A percentile compares a stretch with the other conserved stretches of the same genome.
Evolutionary conservation across 257 asterid genomes (phyloP).

Genomic region (Solanum gracilifrons): DNA sequence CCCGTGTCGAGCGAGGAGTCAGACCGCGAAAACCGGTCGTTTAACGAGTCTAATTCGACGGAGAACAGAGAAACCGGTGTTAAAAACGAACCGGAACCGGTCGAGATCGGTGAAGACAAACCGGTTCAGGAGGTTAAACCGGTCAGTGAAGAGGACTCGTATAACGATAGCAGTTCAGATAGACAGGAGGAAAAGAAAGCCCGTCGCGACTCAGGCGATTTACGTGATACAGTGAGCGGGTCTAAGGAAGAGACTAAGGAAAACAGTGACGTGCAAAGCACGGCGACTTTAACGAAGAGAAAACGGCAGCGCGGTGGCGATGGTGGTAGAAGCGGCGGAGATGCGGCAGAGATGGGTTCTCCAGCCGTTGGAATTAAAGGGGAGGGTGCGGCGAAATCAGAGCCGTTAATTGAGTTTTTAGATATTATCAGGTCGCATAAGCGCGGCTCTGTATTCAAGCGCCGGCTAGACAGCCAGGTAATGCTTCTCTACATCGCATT

Average conservation of each 20-base stretch:
- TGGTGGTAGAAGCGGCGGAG: constrained; percentile 5
- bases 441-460: constrained; percentile 25
- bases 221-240: constrained; percentile 14
- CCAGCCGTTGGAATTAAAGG: constrained; percentile 5
- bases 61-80: constrained; percentile 6
- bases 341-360: neutral
- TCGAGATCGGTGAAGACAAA: constrained; percentile 3
- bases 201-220: constrained; percentile 11
- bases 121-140: constrained; percentile 11
- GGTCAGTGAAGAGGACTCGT: constrained; percentile 21
- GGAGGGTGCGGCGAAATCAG: constrained; percentile 14
- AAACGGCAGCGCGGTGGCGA: neutral
- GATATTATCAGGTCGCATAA: constrained; percentile 25
- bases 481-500: constrained; percentile 15
- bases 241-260: constrained; percentile 20
- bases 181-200: constrained; percentile 7
- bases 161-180: constrained; percentile 25
- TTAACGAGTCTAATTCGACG: constrained; percentile 34
- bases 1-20: constrained; percentile 6
- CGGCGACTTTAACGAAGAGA: constrained; percentile 13
- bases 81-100: constrained; percentile 10
- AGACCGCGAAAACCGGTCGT: constrained; percentile 20
- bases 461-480: constrained; percentile 41
- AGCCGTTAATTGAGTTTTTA: constrained; percentile 20
- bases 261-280: constrained; percentile 29